A percentile compares a stretch with the other conserved stretches of the same genome.
phyloP scores from a whole-genome alignment of 2,329 filamentous ascomycete species.

The Didymella glomerata region DNA sequence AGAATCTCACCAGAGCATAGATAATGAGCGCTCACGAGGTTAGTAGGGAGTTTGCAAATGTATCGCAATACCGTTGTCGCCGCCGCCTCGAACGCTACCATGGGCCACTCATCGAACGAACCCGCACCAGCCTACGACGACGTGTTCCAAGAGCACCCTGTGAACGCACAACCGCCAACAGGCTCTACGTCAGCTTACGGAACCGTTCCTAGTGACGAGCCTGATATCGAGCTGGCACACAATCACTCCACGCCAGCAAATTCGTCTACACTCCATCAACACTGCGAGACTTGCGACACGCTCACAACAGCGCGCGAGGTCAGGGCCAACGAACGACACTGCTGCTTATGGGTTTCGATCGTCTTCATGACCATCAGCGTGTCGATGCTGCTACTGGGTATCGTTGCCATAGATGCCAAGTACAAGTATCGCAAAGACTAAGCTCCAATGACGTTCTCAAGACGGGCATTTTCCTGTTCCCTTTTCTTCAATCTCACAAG shows the following conservation, averaged over 20 bases:
- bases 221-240: slow-evolving; percentile 16
- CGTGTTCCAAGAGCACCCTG: slow-evolving; percentile 10
- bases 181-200: slow-evolving; percentile 5
- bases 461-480: background rate
- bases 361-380: slow-evolving; percentile 4
- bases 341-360: slow-evolving; percentile 15
- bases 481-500: background rate
- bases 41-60: background rate
- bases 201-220: slow-evolving; percentile 5
- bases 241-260: slow-evolving; percentile 1
- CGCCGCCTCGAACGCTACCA: background rate
- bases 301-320: slow-evolving; percentile 13
- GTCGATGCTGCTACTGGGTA: slow-evolving; percentile 2
- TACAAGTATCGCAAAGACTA: slow-evolving; percentile 6
- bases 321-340: slow-evolving; percentile 10
- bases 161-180: slow-evolving; percentile 2
- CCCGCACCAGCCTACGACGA: slow-evolving; percentile 17
- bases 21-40: background rate
- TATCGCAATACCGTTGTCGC: slow-evolving; percentile 8
- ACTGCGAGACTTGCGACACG: slow-evolving; percentile 20
- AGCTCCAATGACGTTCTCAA: background rate
- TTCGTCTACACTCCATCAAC: slow-evolving; percentile 7
- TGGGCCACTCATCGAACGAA: slow-evolving; percentile 8
- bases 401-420: slow-evolving; percentile 10
- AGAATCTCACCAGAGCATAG: slow-evolving; percentile 4